A percentile compares a stretch with the other conserved stretches of the same genome.
phyloP scores from a whole-genome alignment of 2,329 filamentous ascomycete species.

The Aureobasidium subglaciale region DNA sequence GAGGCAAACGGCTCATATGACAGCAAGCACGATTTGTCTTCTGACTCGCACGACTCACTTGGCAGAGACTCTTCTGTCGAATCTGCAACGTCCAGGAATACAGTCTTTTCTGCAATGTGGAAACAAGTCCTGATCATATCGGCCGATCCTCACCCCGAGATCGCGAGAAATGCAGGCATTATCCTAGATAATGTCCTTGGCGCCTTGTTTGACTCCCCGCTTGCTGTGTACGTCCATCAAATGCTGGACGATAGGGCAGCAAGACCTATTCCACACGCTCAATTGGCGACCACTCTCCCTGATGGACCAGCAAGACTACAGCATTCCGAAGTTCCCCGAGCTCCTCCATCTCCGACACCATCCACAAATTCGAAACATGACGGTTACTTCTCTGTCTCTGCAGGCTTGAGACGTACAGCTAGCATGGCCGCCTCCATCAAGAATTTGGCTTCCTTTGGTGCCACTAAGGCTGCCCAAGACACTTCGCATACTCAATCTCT shows the following conservation, averaged over 20 bases:
- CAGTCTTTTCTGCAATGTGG: conserved; percentile 89
- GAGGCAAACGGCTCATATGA: conserved; percentile 17
- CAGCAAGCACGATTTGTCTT: conserved; percentile 12
- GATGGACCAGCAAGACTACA: conserved; percentile 20
- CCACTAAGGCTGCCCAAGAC: conserved; percentile 11
- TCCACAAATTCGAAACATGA: conserved; percentile 42
- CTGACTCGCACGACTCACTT: not conserved
- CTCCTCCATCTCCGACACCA: conserved; percentile 41
- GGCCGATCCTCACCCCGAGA: conserved; percentile 89
- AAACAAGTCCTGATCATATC: conserved; percentile 85
- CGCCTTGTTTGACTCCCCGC: conserved; percentile 66
- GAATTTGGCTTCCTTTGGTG: conserved; percentile 49
- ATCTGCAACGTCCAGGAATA: conserved; percentile 59
- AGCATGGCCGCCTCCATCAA: conserved; percentile 59
- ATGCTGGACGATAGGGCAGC: conserved; percentile 64
- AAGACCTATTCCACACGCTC: conserved; percentile 16
- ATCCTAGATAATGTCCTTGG: conserved; percentile 82
- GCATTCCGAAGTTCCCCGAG: conserved; percentile 25
- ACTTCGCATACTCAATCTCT: conserved; percentile 12
- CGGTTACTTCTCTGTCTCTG: conserved; percentile 52
- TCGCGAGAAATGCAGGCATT: conserved; percentile 75
- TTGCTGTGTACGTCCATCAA: conserved; percentile 62
- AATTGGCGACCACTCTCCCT: conserved; percentile 18
- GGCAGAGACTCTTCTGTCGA: not conserved
- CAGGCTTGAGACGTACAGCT: conserved; percentile 55